A percentile compares a stretch with the other conserved stretches of the same genome.
Conservation (phyloP, 805 yeast species). For the Wickerhamiella qilinensis region DNA sequence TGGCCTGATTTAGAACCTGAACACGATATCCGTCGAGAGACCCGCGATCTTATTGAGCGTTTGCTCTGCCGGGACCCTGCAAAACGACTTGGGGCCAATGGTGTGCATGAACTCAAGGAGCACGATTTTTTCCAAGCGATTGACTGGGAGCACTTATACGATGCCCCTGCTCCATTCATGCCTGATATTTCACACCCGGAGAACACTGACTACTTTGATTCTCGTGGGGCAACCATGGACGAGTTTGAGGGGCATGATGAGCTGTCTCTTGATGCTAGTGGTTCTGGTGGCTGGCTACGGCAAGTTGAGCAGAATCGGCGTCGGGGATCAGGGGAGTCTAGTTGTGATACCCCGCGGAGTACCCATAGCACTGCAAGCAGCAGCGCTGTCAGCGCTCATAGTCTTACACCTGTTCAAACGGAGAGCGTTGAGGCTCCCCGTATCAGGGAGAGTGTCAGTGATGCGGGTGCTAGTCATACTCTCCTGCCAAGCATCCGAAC, state of each 20-base stretch:
- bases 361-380: neutral
- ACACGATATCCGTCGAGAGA: slow-evolving; percentile 36
- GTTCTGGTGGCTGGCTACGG: too few relatives aligned
- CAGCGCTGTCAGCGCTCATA: neutral
- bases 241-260: slow-evolving; percentile 33
- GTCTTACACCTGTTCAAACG: neutral
- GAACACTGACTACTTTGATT: slow-evolving; percentile 79
- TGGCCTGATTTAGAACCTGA: slow-evolving; percentile 58
- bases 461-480: neutral
- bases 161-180: slow-evolving; percentile 61
- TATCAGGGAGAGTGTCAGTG: neutral
- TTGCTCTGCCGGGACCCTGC: slow-evolving; percentile 49
- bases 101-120: slow-evolving; percentile 58
- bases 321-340: neutral
- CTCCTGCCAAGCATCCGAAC: neutral
- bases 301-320: too few relatives aligned
- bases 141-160: slow-evolving; percentile 61
- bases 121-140: slow-evolving; percentile 64
- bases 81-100: slow-evolving; percentile 54
- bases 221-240: slow-evolving; percentile 67
- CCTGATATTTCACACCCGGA: slow-evolving; percentile 71
- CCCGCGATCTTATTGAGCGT: slow-evolving; percentile 54
- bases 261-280: neutral
- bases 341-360: neutral
- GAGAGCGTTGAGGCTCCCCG: neutral